Evolutionary conservation across 306 rosid species (phyloP).

Genomic region (Chamaecrista fasciculata): DNA sequence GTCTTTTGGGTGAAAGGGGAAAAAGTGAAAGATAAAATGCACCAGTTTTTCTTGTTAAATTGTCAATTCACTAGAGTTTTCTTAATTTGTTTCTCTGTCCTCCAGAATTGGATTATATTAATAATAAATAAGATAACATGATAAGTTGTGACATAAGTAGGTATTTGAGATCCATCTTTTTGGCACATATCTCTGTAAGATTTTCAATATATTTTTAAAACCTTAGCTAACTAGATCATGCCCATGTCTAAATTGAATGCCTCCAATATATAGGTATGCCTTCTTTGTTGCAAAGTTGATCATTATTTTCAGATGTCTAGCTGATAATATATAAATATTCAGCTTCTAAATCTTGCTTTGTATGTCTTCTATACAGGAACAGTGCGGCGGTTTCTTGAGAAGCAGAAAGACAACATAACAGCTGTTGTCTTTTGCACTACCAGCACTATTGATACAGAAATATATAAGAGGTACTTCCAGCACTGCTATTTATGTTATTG

Average conservation of each 20-base stretch:
- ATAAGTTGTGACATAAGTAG: slow-evolving; percentile 8
- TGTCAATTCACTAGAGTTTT: slow-evolving; percentile 8
- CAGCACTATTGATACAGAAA: slow-evolving; percentile 84
- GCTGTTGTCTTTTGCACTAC: slow-evolving; percentile 94
- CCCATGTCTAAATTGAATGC: slow-evolving; percentile 18
- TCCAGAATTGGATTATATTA: neutral
- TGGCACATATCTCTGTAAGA: neutral
- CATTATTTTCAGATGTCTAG: slow-evolving; percentile 8
- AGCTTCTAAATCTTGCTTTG: slow-evolving; percentile 4
- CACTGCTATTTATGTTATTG: slow-evolving; percentile 14
- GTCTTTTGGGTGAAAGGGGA: slow-evolving; percentile 1
- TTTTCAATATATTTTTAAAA: neutral
- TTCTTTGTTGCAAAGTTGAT: slow-evolving; percentile 19
- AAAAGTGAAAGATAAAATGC: neutral
- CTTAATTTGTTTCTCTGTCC: slow-evolving; percentile 16
- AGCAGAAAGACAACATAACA: slow-evolving; percentile 71
- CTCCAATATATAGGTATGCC: slow-evolving; percentile 22
- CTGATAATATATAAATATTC: slow-evolving; percentile 19
- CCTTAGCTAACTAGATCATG: neutral
- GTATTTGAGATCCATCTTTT: slow-evolving; percentile 2
- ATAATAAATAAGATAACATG: neutral
- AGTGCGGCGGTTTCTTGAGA: slow-evolving; percentile 87
- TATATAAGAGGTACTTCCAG: slow-evolving; percentile 74
- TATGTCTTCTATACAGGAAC: slow-evolving; percentile 61
- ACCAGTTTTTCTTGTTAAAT: neutral